These are phyloP conservation scores for Peniophora sp. DNA, from an alignment of 1,284 basidiomycete genomes.

Conservation along the genomic window DNA sequence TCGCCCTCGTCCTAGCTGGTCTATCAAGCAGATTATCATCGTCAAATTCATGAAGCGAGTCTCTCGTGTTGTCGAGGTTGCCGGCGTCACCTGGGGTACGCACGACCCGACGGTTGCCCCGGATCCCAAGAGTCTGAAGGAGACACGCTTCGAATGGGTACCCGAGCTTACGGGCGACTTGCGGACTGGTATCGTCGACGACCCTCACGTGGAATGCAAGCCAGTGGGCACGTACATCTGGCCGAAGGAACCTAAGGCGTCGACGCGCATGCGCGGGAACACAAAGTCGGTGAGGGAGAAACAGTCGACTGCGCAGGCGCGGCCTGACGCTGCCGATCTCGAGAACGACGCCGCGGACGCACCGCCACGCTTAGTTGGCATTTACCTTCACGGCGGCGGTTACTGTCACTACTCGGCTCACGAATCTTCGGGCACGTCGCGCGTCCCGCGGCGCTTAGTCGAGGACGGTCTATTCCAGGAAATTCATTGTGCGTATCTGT, in stretches of 20 bases:
- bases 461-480: conserved; percentile 32
- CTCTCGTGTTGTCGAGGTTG: conserved; percentile 43
- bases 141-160: conserved; percentile 42
- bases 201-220: conserved; percentile 28
- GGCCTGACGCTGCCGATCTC: conserved; percentile 4
- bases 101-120: conserved; percentile 31
- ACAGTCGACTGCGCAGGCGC: conserved; percentile 5
- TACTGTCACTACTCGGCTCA: conserved; percentile 51
- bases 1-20: conserved; percentile 41
- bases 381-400: conserved; percentile 45
- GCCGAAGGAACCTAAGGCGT: conserved; percentile 25
- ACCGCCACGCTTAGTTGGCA: conserved; percentile 27
- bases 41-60: conserved; percentile 43
- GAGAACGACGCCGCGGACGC: conserved; percentile 16
- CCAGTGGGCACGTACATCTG: conserved; percentile 40
- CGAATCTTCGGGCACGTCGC: conserved; percentile 36
- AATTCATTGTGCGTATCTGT: conserved; percentile 29
- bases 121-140: conserved; percentile 23
- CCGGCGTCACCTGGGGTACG: conserved; percentile 44
- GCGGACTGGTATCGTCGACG: conserved; percentile 33
- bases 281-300: not conserved
- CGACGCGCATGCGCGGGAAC: conserved; percentile 1
- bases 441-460: conserved; percentile 37
- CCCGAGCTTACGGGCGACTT: conserved; percentile 29
- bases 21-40: conserved; percentile 35